Evolutionary conservation across 1,139 yeast species (phyloP).

Genomic region (Candida mesenterica): DNA sequence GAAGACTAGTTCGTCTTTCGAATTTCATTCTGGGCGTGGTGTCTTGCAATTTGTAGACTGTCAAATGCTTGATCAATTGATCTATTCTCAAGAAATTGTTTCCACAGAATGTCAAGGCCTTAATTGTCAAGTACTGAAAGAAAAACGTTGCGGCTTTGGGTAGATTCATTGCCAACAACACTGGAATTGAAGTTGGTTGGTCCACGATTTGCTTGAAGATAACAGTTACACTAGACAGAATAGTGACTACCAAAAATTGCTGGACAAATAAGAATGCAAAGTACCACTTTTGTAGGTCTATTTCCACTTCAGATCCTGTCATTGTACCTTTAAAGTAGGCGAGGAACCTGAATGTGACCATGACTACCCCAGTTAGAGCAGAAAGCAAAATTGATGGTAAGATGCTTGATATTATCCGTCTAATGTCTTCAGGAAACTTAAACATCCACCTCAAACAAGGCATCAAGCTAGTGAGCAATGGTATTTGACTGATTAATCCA

Average conservation of each 20-base stretch:
- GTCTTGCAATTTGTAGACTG: constrained; percentile 40
- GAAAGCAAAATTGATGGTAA: constrained; percentile 62
- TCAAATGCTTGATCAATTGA: constrained; percentile 39
- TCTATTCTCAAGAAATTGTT: constrained; percentile 58
- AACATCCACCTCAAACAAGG: constrained; percentile 56
- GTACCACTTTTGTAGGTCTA: constrained; percentile 66
- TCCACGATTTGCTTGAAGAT: constrained; percentile 63
- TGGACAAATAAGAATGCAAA: constrained; percentile 73
- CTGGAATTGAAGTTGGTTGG: constrained; percentile 71
- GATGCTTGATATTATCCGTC: constrained; percentile 54
- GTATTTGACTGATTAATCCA: constrained; percentile 64
- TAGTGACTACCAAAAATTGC: constrained; percentile 78
- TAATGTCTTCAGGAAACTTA: constrained; percentile 49
- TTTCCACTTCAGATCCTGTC: constrained; percentile 56
- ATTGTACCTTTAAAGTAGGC: constrained; percentile 50
- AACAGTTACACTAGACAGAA: constrained; percentile 76
- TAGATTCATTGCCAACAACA: constrained; percentile 66
- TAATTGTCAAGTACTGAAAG: constrained; percentile 67
- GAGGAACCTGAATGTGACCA: constrained; percentile 49
- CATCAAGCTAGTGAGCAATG: constrained; percentile 52
- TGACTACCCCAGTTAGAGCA: constrained; percentile 54
- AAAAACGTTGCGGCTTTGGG: constrained; percentile 85
- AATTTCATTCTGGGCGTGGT: constrained; percentile 62
- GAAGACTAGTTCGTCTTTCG: constrained; percentile 40
- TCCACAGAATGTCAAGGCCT: constrained; percentile 74